Evolutionary conservation across 768 basidiomycete species (phyloP).

Genomic region (Suillus alpinus): DNA sequence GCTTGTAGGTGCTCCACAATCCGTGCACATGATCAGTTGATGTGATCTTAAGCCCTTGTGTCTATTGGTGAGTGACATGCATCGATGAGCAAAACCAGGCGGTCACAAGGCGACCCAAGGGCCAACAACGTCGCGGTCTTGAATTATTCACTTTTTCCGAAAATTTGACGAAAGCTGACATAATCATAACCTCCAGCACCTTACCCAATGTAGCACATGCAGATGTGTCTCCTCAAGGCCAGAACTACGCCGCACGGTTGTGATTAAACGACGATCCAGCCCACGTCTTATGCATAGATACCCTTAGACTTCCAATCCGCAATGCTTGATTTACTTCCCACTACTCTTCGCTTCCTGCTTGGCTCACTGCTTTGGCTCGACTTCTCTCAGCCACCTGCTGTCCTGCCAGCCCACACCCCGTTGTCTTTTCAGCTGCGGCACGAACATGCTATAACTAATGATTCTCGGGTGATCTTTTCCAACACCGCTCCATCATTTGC

Average conservation of each 20-base stretch:
- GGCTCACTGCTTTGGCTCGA: conserved; percentile 39
- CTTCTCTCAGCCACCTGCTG: conserved; percentile 11
- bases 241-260: not conserved
- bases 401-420: conserved; percentile 29
- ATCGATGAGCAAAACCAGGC: not conserved
- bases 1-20: not conserved
- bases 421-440: conserved; percentile 66
- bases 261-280: not conserved
- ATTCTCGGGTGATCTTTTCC: conserved; percentile 57
- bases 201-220: not conserved
- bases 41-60: not conserved
- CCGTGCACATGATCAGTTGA: not conserved
- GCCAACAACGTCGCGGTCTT: not conserved
- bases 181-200: not conserved
- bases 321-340: conserved; percentile 33
- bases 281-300: conserved; percentile 1
- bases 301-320: conserved; percentile 1
- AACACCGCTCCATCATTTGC: conserved; percentile 30
- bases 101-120: too few relatives aligned
- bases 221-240: not conserved
- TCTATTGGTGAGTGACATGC: too few relatives aligned
- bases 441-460: conserved; percentile 53
- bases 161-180: not conserved
- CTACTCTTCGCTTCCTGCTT: conserved; percentile 40
- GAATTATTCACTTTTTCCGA: not conserved